Evolutionary conservation across 768 basidiomycete genomes (phyloP), one percentile per base, ranked within the genome.

Genomic region (Tulasnella sp.): DNA sequence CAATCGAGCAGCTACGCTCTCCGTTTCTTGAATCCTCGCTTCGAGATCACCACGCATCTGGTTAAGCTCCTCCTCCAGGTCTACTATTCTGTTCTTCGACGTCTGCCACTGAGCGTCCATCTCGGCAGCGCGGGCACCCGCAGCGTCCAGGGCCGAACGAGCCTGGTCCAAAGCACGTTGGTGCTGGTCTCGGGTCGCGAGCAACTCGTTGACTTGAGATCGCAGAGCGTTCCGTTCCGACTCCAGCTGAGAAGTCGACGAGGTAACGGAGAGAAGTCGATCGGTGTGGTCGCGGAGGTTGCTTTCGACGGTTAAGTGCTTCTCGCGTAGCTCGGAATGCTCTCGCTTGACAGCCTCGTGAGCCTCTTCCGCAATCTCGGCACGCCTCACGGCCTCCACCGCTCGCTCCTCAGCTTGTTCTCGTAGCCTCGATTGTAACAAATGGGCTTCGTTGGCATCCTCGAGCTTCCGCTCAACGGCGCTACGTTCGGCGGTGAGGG

Each of bases 131-230:
- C 97, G 92, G 1, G 90, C 86, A 2, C 94, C 92, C 11, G 96
- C 92, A 1, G 94, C 90, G 75, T 91, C 88, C 75, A 99, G 88
- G 0, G 96, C 96, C 20, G 87, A 86, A 60, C 93, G 93, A 1
- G 95, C 91, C 86, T 98, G 95, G 50, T 97, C 96, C 75, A 99
- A 88, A 1, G 96, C 92, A 31, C 92, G 92, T 75, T 98, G 87
- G 85, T 98, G 96, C 84, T 96, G 93, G 75, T 97, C 95, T 34
- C 92, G 90, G 9, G 92, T 91, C 9, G 88, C 87, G 7, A 87
- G 86, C 48, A 96, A 88, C 75, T 96, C 93, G 18, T 94, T 93
- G 28, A 95, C 87, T 85, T 95, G 92, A 6, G 88, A 87, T 80
- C 90, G 90, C 31, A 92, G 85, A 77, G 89, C 89, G 79, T 90